phyloP scores from a whole-genome alignment of 768 basidiomycete genomes.

The Suillus clintonianus region DNA sequence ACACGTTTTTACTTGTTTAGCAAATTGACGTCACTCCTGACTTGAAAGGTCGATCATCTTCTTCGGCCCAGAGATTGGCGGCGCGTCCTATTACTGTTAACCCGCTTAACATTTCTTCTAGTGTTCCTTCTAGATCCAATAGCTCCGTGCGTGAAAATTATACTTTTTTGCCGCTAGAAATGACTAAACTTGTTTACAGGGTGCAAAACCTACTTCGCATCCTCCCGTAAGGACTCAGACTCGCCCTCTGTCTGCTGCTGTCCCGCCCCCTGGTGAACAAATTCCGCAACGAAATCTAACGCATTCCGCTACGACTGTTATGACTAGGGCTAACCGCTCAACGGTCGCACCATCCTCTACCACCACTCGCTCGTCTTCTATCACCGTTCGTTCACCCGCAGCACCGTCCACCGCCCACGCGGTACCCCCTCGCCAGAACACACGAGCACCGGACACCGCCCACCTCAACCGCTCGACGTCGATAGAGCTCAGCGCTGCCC shows the following conservation, averaged over 20 bases:
- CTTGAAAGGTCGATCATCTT: constrained; percentile 12
- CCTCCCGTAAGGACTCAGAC: background rate
- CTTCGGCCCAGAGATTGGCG: constrained; percentile 4
- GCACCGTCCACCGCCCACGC: constrained; percentile 14
- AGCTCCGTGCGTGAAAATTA: constrained; percentile 21
- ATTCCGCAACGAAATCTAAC: constrained; percentile 13
- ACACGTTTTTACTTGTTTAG: constrained; percentile 20
- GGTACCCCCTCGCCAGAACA: constrained; percentile 15
- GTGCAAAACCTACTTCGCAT: background rate
- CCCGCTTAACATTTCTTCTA: background rate
- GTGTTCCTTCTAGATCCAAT: constrained; percentile 1
- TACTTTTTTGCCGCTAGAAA: background rate
- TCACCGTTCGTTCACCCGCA: background rate
- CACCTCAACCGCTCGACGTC: background rate
- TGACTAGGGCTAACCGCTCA: background rate
- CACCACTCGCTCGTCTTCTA: background rate
- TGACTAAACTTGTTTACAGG: constrained; percentile 18
- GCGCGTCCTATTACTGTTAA: background rate
- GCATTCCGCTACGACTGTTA: background rate
- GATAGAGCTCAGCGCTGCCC: constrained; percentile 16
- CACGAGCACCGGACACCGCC: too few relatives aligned
- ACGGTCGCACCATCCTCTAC: background rate
- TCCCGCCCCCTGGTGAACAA: background rate
- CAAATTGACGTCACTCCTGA: constrained; percentile 28
- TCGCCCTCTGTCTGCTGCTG: background rate